Evolutionary conservation across 2,329 filamentous ascomycete species (phyloP), one percentile per base, ranked within the genome.

Genomic region (Ceratocystis eucalypticola): DNA sequence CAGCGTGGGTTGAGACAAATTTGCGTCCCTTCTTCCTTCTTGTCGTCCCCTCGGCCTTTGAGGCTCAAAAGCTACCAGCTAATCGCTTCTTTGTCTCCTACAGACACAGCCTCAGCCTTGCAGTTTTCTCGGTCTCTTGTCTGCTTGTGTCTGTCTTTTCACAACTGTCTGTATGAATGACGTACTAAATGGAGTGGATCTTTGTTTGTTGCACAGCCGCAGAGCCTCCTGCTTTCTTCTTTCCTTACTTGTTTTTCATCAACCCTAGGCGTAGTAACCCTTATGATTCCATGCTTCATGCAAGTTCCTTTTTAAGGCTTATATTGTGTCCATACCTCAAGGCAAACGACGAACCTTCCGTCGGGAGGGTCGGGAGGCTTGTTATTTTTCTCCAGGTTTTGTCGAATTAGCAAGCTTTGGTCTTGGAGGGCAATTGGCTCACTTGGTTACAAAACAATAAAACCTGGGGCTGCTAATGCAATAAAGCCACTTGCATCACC

Each of bases 121-220:
- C 20, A 28, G 22, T 53, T 53, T 53, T 53, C 48, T 53, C 48
- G 22, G 8, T 12, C 48, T 53, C 12, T 28, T 53, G 48, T 25
- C 20, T 15, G 20, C 3, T 12, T 41, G 37, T 41, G 37, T 41
- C 10, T 41, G 37, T 41, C 37, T 25, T 53, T 28, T 53, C 48
- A 50, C 5, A 22, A 50, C 48, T 22, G 48, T 20, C 48, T 20
- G 48, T 25, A 22, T 25, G 48, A 17, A 53, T 37, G 55, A 59
- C 55, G 55, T 59, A 59, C 30, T 33, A 5, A 37, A 30, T 59
- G 5, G n/a, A 62, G 37, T 28, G 33, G 25, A 10, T 30, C 6
- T 50, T 15, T 41, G 37, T 4, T 33, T 45, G 62, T 37, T 63
- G 62, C 62, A 63, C 37, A 63, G 15, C 62, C 45, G 62, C 62